Percentiles rank a stretch among this genome's conserved stretches.
Evolutionary conservation across 768 basidiomycete species (phyloP).

Genomic region (Amanita rubescens): DNA sequence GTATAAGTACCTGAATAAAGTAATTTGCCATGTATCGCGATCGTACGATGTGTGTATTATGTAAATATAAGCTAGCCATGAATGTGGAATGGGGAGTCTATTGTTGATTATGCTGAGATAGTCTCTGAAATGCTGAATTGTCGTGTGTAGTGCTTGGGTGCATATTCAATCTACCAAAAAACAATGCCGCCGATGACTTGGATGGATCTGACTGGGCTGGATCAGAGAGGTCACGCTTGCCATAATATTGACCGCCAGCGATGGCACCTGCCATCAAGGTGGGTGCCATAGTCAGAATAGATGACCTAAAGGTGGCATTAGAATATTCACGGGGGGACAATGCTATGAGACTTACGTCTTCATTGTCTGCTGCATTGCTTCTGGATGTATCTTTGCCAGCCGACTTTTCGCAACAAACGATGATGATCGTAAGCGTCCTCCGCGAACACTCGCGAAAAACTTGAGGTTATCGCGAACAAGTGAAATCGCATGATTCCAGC

Average conservation of each 20-base stretch:
- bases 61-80: not conserved
- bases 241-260: conserved; percentile 65
- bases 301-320: conserved; percentile 16
- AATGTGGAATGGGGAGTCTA: not conserved
- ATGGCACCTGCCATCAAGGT: conserved; percentile 38
- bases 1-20: not conserved
- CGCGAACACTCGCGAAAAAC: conserved; percentile 77
- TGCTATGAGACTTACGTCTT: conserved; percentile 28
- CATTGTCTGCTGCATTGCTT: conserved; percentile 41
- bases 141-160: conserved; percentile 78
- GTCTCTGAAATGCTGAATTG: conserved; percentile 37
- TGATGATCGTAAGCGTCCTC: conserved; percentile 81
- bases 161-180: conserved; percentile 79
- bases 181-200: conserved; percentile 71
- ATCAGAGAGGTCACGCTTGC: conserved; percentile 54
- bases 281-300: conserved; percentile 45
- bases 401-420: conserved; percentile 82
- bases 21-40: not conserved
- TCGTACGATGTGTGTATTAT: not conserved
- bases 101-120: not conserved
- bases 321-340: not conserved
- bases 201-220: conserved; percentile 75
- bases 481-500: conserved; percentile 76
- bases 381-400: conserved; percentile 34
- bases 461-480: conserved; percentile 81